Conservation (phyloP, 2,329 filamentous ascomycete genomes). For the Karstenula rhodostoma region DNA sequence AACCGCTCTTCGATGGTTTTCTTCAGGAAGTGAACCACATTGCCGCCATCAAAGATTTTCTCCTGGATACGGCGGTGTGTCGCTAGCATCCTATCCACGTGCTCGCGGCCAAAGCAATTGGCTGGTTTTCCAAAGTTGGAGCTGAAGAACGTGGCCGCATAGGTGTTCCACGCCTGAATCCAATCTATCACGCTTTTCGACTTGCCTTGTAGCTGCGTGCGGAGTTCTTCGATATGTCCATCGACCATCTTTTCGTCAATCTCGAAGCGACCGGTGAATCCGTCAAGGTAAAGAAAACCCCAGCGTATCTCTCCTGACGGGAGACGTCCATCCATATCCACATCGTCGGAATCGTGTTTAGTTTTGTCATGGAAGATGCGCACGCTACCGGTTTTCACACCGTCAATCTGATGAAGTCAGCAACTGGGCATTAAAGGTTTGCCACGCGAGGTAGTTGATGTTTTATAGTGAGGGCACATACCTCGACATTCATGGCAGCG, state of each 20-base stretch:
- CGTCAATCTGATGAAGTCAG: slow-evolving; percentile 46
- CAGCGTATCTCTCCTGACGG: slow-evolving; percentile 42
- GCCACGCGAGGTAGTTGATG: not conserved
- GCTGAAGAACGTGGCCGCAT: slow-evolving; percentile 61
- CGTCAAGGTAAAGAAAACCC: slow-evolving; percentile 43
- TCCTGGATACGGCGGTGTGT: slow-evolving; percentile 61
- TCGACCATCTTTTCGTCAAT: slow-evolving; percentile 46
- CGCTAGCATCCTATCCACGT: slow-evolving; percentile 62
- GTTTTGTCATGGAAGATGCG: slow-evolving; percentile 35
- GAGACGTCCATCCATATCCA: slow-evolving; percentile 31
- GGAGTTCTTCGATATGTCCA: slow-evolving; percentile 40
- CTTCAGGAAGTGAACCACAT: slow-evolving; percentile 51
- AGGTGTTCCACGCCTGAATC: slow-evolving; percentile 60
- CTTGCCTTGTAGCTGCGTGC: slow-evolving; percentile 38
- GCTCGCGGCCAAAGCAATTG: slow-evolving; percentile 61
- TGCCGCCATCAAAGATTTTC: slow-evolving; percentile 53
- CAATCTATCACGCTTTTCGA: slow-evolving; percentile 44
- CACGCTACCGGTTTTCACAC: slow-evolving; percentile 52
- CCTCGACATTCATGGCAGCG: slow-evolving; percentile 52
- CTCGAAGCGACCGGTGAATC: slow-evolving; percentile 38
- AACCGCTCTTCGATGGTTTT: slow-evolving; percentile 63
- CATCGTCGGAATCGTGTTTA: slow-evolving; percentile 5
- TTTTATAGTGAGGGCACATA: slow-evolving; percentile 11
- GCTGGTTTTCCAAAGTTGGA: slow-evolving; percentile 62
- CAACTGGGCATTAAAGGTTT: not conserved